Base-by-base conservation (phyloP, 2,329 filamentous ascomycete species). In the Sphaerulina populicola region DNA sequence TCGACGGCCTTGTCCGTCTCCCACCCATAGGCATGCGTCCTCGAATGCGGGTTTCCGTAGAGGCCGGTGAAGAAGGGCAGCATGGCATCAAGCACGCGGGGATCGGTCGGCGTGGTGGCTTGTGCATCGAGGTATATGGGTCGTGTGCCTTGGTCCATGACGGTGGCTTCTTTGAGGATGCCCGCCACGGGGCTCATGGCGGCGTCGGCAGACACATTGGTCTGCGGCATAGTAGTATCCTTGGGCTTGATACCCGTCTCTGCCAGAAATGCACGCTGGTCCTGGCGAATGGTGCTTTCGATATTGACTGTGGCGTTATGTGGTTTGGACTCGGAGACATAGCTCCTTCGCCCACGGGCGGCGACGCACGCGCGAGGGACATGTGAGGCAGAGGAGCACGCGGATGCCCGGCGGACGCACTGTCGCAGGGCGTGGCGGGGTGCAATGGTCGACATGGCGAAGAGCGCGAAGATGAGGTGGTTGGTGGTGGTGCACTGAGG, bases 91-190 rank as follows among this genome's bases (percentile, higher is more conserved):
- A 98, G 79, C 30, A 98, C 93, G 59, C 93, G 82, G 21, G 93
- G 93, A 63, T 98, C 93, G 53, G 93, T 82, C 14, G 93, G 93
- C 0, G 93, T 98, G 1, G 93, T 98, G 33, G 93, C 88, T 72
- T 98, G 93, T 85, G 95, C 95, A 67, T 98, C 93, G 48, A 98
- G 83, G 65, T 98, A 98, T 66, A 98, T 97, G 36, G 93, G 93
- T 53, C 93, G 79, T 56, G 87, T 84, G 52, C 93, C 93, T 70
- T 94, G 83, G 60, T 95, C 90, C 84, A 97, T 87, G 57, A 95
- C 77, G 10, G 88, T 89, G 7, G 90, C 91, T 69, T 95, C 85
- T 74, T 93, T 94, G 56, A 98, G 75, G 41, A 96, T 84, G 59
- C 86, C 86, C 78, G 65, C 62, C n/a, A 62, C 58, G n/a, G 66